Conservation (phyloP, 2,329 filamentous ascomycete genomes). For the Talaromyces sp. region DNA sequence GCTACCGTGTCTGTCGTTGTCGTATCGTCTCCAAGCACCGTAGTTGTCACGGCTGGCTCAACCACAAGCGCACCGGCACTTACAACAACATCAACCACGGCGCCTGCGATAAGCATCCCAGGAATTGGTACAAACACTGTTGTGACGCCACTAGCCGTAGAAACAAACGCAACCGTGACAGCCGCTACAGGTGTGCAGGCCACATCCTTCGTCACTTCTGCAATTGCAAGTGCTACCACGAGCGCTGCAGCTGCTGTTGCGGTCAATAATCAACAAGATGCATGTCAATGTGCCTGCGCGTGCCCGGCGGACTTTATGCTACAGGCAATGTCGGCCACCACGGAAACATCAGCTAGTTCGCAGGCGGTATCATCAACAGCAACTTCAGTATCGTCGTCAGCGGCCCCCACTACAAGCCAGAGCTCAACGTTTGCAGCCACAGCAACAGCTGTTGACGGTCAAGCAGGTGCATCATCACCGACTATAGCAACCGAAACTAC, state of each 20-base stretch:
- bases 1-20: conserved; percentile 7
- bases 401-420: not conserved
- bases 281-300: conserved; percentile 15
- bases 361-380: not conserved
- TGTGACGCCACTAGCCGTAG: not conserved
- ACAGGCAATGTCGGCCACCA: not conserved
- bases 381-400: not conserved
- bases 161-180: not conserved
- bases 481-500: not conserved
- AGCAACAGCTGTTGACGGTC: not conserved
- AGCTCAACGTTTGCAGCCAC: not conserved
- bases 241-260: not conserved
- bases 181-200: not conserved
- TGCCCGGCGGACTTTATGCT: conserved; percentile 8
- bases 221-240: not conserved
- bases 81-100: not conserved
- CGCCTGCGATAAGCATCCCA: not conserved
- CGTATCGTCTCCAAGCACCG: conserved; percentile 8
- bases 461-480: not conserved
- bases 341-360: not conserved
- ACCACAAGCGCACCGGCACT: not conserved
- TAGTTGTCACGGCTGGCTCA: not conserved
- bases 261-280: not conserved
- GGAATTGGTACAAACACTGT: not conserved
- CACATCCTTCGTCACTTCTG: conserved; percentile 8